Evolutionary conservation across 2,329 filamentous ascomycete genomes (phyloP).

Genomic region (Bimuria novae-zelandiae): DNA sequence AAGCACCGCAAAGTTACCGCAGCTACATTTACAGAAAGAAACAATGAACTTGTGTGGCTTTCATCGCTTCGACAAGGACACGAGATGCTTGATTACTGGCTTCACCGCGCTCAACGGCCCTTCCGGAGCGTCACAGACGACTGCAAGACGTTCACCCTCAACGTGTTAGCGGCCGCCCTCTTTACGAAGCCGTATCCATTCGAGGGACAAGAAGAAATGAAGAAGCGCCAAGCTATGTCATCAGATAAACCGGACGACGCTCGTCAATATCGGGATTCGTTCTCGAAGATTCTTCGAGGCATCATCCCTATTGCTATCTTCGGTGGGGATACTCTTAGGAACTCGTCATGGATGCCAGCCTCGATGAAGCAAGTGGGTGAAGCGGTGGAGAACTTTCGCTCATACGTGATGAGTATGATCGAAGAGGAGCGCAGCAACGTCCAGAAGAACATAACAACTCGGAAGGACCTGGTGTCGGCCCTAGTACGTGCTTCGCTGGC

Average conservation of each 20-base stretch:
- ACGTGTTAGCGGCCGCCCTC: slow-evolving; percentile 18
- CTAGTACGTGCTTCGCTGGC: slow-evolving; percentile 12
- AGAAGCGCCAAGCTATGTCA: neutral
- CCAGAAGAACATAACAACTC: neutral
- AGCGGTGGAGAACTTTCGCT: slow-evolving; percentile 14
- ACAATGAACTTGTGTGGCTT: slow-evolving; percentile 33
- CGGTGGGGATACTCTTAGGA: slow-evolving; percentile 12
- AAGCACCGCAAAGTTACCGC: slow-evolving; percentile 30
- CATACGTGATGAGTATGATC: slow-evolving; percentile 13
- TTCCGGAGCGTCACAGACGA: slow-evolving; percentile 12
- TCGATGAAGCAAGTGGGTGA: slow-evolving; percentile 11
- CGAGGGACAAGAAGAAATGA: slow-evolving; percentile 7
- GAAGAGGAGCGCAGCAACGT: slow-evolving; percentile 6
- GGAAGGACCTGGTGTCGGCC: slow-evolving; percentile 9
- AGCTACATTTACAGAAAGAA: slow-evolving; percentile 30
- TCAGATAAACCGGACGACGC: slow-evolving; percentile 2
- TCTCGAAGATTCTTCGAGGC: slow-evolving; percentile 12
- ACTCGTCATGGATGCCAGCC: slow-evolving; percentile 16
- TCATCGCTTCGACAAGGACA: slow-evolving; percentile 18
- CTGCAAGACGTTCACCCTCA: slow-evolving; percentile 18
- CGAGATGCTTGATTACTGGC: slow-evolving; percentile 26
- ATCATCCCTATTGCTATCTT: slow-evolving; percentile 19
- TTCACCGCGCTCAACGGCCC: neutral
- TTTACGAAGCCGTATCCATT: slow-evolving; percentile 21
- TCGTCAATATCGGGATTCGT: slow-evolving; percentile 14